Percentiles rank a stretch among this genome's conserved stretches.
Conservation (phyloP, 306 rosid species). For the Myrica gale region DNA sequence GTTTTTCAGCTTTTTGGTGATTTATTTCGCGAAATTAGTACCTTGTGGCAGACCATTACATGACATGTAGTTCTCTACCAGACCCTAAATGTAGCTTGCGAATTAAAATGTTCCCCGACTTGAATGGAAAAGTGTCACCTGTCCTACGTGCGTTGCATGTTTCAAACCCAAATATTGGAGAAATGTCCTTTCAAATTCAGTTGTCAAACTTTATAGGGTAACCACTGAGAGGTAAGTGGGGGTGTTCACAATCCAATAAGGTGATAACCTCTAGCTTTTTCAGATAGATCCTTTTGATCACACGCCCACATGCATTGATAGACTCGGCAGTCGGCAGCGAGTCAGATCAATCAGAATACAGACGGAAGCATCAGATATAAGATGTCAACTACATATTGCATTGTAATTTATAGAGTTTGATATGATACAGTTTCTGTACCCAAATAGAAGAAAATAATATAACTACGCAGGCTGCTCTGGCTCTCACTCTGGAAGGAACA, state of each 20-base stretch:
- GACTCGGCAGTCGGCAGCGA: not conserved
- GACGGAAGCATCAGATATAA: not conserved
- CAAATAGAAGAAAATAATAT: not conserved
- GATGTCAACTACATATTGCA: not conserved
- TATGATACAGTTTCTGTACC: not conserved
- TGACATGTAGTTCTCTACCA: no score
- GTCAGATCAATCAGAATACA: not conserved
- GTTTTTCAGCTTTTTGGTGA: constrained; percentile 26
- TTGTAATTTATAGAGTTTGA: not conserved
- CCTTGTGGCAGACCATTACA: no score
- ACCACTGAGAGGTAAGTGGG: not conserved
- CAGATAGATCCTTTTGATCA: no score
- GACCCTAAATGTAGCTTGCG: not conserved
- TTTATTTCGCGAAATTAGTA: not conserved
- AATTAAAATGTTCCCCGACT: not conserved
- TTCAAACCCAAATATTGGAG: not conserved
- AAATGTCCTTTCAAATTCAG: not conserved
- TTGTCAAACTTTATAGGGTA: not conserved
- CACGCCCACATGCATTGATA: no score
- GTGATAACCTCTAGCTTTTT: not conserved
- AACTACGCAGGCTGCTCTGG: not conserved
- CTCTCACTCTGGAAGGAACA: not conserved
- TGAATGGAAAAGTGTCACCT: constrained; percentile 19
- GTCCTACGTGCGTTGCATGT: not conserved
- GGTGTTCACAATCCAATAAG: not conserved